A percentile compares a stretch with the other conserved stretches of the same genome.
These are phyloP conservation scores for Agrocybe pediades DNA, from an alignment of 768 basidiomycete species.

Conservation along the genomic window DNA sequence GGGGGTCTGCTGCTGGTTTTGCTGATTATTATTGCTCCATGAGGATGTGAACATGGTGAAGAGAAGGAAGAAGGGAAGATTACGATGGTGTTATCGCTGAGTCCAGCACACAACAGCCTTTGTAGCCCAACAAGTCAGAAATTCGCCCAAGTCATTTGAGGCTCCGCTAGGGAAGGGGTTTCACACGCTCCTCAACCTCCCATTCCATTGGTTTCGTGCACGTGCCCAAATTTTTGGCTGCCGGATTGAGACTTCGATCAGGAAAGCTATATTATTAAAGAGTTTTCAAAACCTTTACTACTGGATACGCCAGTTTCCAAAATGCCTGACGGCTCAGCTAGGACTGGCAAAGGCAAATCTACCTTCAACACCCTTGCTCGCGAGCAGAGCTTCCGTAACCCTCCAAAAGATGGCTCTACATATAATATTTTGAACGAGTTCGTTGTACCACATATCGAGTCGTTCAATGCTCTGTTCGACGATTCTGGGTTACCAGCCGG, in stretches of 20 bases:
- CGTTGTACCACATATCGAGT: slow-evolving; percentile 91
- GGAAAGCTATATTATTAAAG: slow-evolving; percentile 4
- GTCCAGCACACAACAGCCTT: slow-evolving; percentile 13
- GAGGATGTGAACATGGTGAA: slow-evolving; percentile 69
- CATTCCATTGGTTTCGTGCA: slow-evolving; percentile 20
- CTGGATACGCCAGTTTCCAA: slow-evolving; percentile 10
- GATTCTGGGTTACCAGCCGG: slow-evolving; percentile 80
- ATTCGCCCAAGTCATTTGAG: slow-evolving; percentile 30
- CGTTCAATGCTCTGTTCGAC: slow-evolving; percentile 96
- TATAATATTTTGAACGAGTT: slow-evolving; percentile 89
- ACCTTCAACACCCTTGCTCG: slow-evolving; percentile 81
- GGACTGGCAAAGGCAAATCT: slow-evolving; percentile 28
- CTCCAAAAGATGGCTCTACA: slow-evolving; percentile 65
- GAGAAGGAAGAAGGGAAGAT: slow-evolving; percentile 11
- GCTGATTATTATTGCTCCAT: slow-evolving; percentile 70
- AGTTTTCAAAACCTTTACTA: slow-evolving; percentile 9
- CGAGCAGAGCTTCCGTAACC: slow-evolving; percentile 77
- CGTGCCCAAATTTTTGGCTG: slow-evolving; percentile 34
- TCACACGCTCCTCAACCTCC: slow-evolving; percentile 16
- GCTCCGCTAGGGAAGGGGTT: slow-evolving; percentile 28
- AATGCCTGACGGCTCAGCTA: slow-evolving; percentile 56
- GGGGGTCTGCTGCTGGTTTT: slow-evolving; percentile 54
- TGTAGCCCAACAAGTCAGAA: slow-evolving; percentile 16
- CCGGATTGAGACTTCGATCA: slow-evolving; percentile 9
- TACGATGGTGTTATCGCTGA: slow-evolving; percentile 22